phyloP scores from a whole-genome alignment of 768 basidiomycete species.

The Pleurotus tuoliensis region DNA sequence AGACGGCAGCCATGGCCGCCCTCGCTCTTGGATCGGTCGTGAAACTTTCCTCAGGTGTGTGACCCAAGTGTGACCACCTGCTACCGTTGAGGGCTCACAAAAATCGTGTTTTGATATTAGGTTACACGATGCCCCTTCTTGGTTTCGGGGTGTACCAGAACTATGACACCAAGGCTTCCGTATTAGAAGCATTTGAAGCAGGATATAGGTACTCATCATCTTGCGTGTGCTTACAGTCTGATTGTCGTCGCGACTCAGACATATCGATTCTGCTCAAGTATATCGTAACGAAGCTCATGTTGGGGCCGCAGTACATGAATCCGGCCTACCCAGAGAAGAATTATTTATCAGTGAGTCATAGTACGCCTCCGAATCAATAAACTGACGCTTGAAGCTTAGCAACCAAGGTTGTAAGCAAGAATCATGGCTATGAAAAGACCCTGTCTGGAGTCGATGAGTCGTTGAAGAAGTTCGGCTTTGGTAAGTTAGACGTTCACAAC shows the following conservation, averaged over 20 bases:
- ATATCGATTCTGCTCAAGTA: conserved; percentile 69
- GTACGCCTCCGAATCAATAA: too few relatives aligned
- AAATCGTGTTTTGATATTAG: conserved; percentile 22
- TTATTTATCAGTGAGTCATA: conserved; percentile 64
- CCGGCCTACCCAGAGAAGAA: conserved; percentile 51
- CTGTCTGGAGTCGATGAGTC: conserved; percentile 57
- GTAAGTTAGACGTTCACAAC: conserved; percentile 30
- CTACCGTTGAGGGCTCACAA: background rate
- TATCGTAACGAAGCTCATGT: conserved; percentile 66
- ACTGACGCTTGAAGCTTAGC: conserved; percentile 33
- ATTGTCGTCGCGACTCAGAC: conserved; percentile 33
- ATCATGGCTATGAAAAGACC: conserved; percentile 62
- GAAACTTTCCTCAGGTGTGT: conserved; percentile 21
- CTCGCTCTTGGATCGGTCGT: conserved; percentile 18
- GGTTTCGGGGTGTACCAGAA: conserved; percentile 76
- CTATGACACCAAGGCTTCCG: conserved; percentile 48
- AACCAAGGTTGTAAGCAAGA: conserved; percentile 56
- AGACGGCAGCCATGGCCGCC: background rate
- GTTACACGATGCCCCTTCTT: conserved; percentile 57
- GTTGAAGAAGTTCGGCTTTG: conserved; percentile 52
- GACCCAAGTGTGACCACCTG: background rate
- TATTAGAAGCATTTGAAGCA: conserved; percentile 55
- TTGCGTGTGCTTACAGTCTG: background rate
- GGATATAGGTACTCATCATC: conserved; percentile 53
- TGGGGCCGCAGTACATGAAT: conserved; percentile 54